Base-by-base conservation (phyloP, 139 green algal genomes). In the Picochlorum sp. region DNA sequence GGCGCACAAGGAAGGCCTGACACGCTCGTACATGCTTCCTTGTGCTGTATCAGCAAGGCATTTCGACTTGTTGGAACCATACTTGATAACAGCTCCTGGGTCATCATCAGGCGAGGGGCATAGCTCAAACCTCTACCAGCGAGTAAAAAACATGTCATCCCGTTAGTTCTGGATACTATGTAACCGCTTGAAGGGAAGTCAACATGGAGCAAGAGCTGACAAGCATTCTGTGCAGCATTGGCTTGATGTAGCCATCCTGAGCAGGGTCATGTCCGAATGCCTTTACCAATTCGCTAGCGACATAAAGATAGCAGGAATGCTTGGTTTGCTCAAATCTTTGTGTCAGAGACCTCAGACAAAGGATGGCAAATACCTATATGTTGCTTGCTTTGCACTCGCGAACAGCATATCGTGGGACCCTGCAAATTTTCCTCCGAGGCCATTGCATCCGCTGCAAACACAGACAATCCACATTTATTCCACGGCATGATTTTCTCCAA, bases 101-200 rank as follows among this genome's bases (percentile, higher is more conserved):
- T 68, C 37, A 85, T 60, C 50, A 90, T 49, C 51, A 92, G 60
- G 26, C 75, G 66, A 1, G 82, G 75, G 5, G 65, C 62, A 70
- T 85, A 90, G 37, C 31, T 66, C 47, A 88, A 66, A 26, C 76
- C 78, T 6, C 87, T 71, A 30, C 67, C 67, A 1, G 76, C 86
- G 54, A 94, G 82, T 63, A n/a, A 92, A 65, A 74, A 90, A 92
- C 9, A 77, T 84, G 75, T 94, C 87, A 70, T 79, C n/a, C 87
- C 1, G 83, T 76, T 28, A 94, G 20, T 38, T 94, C 86, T 21
- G 87, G 87, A 2, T 63, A 49, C 4, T 69, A 54, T 8, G 58
- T 66, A 20, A 89, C 64, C 7, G 72, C 74, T 10, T 63, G 44
- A 41, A 81, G 69, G 14, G 49, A 70, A 45, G 44, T 49, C 49